Conservation (phyloP, 2,329 filamentous ascomycete species). For the Saccharata proteae region DNA sequence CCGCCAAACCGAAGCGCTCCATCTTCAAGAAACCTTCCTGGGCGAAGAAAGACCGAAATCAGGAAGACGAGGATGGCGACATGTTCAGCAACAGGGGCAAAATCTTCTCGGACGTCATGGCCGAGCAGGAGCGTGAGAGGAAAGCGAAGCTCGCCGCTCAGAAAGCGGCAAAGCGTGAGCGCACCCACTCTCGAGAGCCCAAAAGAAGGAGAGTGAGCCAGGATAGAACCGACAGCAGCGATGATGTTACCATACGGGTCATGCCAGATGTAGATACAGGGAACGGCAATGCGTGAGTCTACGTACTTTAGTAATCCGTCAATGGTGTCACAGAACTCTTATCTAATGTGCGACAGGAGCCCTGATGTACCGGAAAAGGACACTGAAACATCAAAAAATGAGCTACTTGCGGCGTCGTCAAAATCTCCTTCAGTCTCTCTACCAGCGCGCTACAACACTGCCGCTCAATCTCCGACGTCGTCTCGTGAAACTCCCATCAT, state of each 20-base stretch:
- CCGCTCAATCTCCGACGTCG: too few relatives aligned
- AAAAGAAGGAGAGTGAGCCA: conserved; percentile 19
- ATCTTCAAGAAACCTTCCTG: conserved; percentile 46
- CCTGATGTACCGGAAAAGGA: too few relatives aligned
- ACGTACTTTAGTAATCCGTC: too few relatives aligned
- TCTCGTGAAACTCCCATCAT: conserved; percentile 1
- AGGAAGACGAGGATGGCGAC: conserved; percentile 13
- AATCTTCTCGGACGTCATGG: conserved; percentile 25
- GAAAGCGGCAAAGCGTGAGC: conserved; percentile 15
- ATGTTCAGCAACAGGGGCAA: conserved; percentile 33
- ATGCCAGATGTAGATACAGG: neutral
- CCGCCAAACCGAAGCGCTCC: conserved; percentile 30
- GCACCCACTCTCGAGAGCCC: conserved; percentile 14
- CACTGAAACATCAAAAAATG: too few relatives aligned
- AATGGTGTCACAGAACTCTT: too few relatives aligned
- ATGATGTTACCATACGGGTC: neutral
- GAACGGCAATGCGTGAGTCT: too few relatives aligned
- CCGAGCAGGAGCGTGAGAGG: conserved; percentile 22
- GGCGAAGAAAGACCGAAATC: conserved; percentile 22
- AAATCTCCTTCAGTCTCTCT: too few relatives aligned
- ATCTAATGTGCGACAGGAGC: too few relatives aligned
- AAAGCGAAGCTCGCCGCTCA: conserved; percentile 14
- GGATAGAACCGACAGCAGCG: conserved; percentile 12
- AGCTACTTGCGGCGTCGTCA: too few relatives aligned
- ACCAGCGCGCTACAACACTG: too few relatives aligned